phyloP scores from a whole-genome alignment of 164 flowering plant genomes.

The Santalum album region DNA sequence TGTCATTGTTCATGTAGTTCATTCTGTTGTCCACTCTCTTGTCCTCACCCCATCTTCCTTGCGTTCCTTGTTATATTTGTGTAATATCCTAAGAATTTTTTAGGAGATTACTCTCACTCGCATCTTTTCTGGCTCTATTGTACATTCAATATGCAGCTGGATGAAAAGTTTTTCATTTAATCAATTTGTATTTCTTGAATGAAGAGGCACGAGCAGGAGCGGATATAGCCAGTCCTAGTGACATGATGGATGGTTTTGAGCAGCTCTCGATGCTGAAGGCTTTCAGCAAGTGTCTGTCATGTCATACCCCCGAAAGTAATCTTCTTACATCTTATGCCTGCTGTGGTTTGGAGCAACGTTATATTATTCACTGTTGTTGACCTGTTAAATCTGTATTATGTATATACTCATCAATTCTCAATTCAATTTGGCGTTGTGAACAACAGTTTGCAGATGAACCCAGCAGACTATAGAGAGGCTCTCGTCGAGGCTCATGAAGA shows the following conservation, averaged over 20 bases:
- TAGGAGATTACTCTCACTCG: too few relatives aligned
- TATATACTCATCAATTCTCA: too few relatives aligned
- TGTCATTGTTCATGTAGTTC: neutral
- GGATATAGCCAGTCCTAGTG: slow-evolving; percentile 97
- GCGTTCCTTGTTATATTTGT: too few relatives aligned
- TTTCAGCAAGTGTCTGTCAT: slow-evolving; percentile 88
- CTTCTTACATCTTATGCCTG: neutral
- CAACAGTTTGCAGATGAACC: slow-evolving; percentile 93
- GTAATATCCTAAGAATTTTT: too few relatives aligned
- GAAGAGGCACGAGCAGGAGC: slow-evolving; percentile 94
- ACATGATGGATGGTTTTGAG: slow-evolving; percentile 98
- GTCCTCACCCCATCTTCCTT: neutral
- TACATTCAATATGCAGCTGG: neutral
- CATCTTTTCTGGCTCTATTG: neutral
- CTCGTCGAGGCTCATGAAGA: slow-evolving; percentile 66
- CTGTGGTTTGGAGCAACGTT: neutral
- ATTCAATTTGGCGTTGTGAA: too few relatives aligned
- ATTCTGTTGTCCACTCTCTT: neutral
- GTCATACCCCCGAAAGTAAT: slow-evolving; percentile 97
- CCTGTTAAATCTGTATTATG: neutral
- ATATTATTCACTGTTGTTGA: neutral
- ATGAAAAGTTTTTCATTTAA: slow-evolving; percentile 5
- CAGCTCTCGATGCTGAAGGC: slow-evolving; percentile 88
- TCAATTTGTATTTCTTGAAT: slow-evolving; percentile 6
- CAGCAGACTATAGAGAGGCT: slow-evolving; percentile 93